Conservation (phyloP, 208 protist species). For the Leishmania major region DNA sequence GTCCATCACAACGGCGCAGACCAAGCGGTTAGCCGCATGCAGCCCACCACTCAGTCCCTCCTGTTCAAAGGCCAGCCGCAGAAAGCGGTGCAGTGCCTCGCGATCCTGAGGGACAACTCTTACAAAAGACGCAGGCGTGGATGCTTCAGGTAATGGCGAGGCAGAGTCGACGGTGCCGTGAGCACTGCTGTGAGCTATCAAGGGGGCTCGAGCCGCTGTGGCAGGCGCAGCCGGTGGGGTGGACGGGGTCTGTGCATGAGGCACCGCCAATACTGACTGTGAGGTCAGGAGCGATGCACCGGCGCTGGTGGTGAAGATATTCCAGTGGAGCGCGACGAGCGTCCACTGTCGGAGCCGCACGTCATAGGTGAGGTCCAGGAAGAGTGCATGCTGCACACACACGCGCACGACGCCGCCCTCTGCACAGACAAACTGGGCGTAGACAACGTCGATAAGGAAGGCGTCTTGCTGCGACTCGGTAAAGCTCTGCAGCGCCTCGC, state of each 20-base stretch:
- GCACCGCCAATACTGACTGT: not conserved
- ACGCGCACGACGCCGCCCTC: constrained; percentile 56
- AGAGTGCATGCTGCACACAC: constrained; percentile 52
- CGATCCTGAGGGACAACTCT: constrained; percentile 37
- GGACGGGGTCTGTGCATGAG: not conserved
- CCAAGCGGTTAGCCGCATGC: constrained; percentile 53
- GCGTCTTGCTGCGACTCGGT: constrained; percentile 4
- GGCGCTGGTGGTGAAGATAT: constrained; percentile 34
- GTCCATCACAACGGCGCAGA: constrained; percentile 69
- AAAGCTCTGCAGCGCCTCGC: constrained; percentile 15
- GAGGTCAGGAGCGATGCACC: constrained; percentile 18
- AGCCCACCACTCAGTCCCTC: constrained; percentile 61
- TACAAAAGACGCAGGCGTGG: not conserved
- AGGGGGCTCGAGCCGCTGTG: not conserved
- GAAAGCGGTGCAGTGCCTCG: constrained; percentile 46
- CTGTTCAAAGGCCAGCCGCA: constrained; percentile 47
- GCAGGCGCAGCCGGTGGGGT: not conserved
- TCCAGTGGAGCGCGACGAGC: constrained; percentile 61
- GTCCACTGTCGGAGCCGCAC: constrained; percentile 38
- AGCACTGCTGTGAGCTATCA: not conserved
- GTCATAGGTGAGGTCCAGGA: constrained; percentile 72
- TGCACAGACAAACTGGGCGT: constrained; percentile 23
- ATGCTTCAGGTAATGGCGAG: not conserved
- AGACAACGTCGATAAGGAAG: constrained; percentile 12
- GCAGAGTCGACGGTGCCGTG: not conserved